Base-by-base conservation (phyloP, 225 moss, liverwort and hornwort genomes). In the Bryoerythrophyllum caledonicum region DNA sequence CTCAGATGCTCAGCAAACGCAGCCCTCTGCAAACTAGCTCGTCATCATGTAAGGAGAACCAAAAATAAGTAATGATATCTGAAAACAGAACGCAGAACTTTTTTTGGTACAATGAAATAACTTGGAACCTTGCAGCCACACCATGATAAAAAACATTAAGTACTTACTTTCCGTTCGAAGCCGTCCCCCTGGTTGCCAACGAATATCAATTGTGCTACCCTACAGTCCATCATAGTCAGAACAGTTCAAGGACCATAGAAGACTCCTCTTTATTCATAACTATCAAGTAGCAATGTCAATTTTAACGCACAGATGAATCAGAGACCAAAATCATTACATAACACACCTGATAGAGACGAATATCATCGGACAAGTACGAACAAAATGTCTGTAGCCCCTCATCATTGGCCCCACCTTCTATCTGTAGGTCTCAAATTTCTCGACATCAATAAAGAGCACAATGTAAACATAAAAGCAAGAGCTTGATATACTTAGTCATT, bases 171-270 rank as follows among this genome's bases (percentile, higher is more conserved):
- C 85, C 2, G 83, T 90, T 67, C 76, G 80, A 41, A 90, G 87
- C 60, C 77, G 78, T 25, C 95, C 99, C n/a, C 95, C 93, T 74
- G 85, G 89, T 77, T 95, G 94, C 93, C 99, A 95, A 38, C 90
- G 95, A 67, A 99, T 85, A 77, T 99, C 93, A 70, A 99, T 92
- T 30, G 88, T 93, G 63, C 90, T 95, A 74, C 99, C 99, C 97
- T 99, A 85, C 72, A 85, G 62, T 68, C 17, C 77, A 46, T 24
- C 77, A 46, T 24, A 48, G 61, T 41, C 34, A 79, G 43, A 15
- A 52, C 56, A 67, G 30, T 84, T 81, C 1, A 65, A 61, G 32
- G 19, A 67, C 16, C 32, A 51, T 57, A 16, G 17, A 25, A 69
- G 44, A 24, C 38, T 75, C 63, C 51, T 5, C 34, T 55, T 24